Conservation (phyloP, 2,329 filamentous ascomycete genomes). For the Gnomoniopsis sp. region DNA sequence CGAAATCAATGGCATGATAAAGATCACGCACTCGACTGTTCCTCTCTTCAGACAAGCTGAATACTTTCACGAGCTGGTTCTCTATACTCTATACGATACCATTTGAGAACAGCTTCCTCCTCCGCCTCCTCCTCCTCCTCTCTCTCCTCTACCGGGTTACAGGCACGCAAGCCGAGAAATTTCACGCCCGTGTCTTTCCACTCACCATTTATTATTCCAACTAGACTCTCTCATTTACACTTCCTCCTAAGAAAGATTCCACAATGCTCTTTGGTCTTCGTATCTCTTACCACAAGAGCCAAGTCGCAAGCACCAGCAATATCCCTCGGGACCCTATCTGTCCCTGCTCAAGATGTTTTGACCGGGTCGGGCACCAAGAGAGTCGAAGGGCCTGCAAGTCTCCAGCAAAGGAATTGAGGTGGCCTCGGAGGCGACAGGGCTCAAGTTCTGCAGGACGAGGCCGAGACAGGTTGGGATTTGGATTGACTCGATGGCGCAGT, state of each 20-base stretch:
- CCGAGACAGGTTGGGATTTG: not conserved
- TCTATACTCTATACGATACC: not conserved
- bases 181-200: conserved; percentile 5
- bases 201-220: not conserved
- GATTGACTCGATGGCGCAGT: conserved; percentile 2
- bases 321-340: conserved; percentile 9
- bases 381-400: conserved; percentile 4
- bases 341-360: conserved; percentile 12
- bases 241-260: not conserved
- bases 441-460: not conserved
- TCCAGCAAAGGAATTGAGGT: conserved; percentile 4
- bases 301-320: conserved; percentile 5
- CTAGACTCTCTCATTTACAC: not conserved
- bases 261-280: conserved; percentile 16
- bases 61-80: not conserved
- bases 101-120: conserved; percentile 12
- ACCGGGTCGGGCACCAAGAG: not conserved
- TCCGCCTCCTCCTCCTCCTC: not conserved
- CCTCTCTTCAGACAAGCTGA: not conserved
- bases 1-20: no score
- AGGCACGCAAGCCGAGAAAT: no score
- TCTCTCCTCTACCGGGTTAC: no score
- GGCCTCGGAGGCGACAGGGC: not conserved
- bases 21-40: no score
- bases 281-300: conserved; percentile 11